Base-by-base conservation (phyloP, 2,329 filamentous ascomycete genomes). In the Pleoardoris graminearum region DNA sequence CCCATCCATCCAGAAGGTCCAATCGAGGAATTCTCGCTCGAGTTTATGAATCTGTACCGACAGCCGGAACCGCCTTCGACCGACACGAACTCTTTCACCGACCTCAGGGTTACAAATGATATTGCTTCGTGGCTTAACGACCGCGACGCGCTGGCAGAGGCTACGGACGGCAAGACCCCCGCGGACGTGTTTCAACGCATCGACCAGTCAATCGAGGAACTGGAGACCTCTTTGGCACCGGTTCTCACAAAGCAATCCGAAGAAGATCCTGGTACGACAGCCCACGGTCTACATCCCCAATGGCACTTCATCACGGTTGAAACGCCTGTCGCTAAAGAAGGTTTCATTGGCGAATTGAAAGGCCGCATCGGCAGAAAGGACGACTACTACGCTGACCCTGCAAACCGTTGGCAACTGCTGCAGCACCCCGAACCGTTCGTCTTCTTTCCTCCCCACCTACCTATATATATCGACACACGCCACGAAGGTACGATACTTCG, bases 381-480 rank as follows among this genome's bases (percentile, higher is more conserved):
- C 32, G 77, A 80, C 23, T 81, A 81, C 66, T 74, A 72, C 46
- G 59, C 70, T 12, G 76, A 80, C 44, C 70, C 74, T 21, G 57
- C 68, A 10, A 80, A 80, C 48, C 73, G 78, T 52, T 81, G 79
- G 79, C 64, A 72, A 4, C 62, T 71, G 4, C 59, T 81, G 39
- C 75, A 75, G 50, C 79, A 81, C 57, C 79, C 79, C 1, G 78
- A 80, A 60, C 79, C 79, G 4, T 81, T 81, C 58, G 79, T 81
- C 42, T 81, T 81, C 70, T 80, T 97, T 73, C 92, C 95, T 66
- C 90, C 91, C 1, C 82, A 87, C 53, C 83, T 97, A 7, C 93
- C 93, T 0, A 83, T 99, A 11, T 96, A 92, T 75, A 94, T 99
- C 66, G 94, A 97, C 73, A 94, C 92, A 8, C 83, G 94, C 54